Evolutionary conservation across 2,329 filamentous ascomycete species (phyloP).

Genomic region (Capronia epimyces): DNA sequence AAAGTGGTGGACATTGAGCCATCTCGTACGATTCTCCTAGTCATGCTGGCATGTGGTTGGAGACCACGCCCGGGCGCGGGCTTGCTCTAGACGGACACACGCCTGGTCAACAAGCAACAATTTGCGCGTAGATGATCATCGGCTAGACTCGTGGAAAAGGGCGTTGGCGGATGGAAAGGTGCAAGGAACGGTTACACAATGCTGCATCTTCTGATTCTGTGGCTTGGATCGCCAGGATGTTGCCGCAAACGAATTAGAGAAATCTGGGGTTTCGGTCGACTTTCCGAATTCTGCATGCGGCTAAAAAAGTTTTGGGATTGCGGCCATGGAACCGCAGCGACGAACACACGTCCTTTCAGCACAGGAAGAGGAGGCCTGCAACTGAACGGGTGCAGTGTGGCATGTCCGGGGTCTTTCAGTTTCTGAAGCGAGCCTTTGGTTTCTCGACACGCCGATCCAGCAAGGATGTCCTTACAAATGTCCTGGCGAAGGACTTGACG

Average conservation of each 20-base stretch:
- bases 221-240: background rate
- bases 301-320: conserved; percentile 1
- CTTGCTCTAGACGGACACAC: background rate
- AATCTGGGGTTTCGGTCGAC: conserved; percentile 17
- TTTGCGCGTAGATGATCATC: background rate
- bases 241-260: conserved; percentile 4
- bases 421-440: conserved; percentile 9
- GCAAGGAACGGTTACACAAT: background rate
- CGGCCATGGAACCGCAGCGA: background rate
- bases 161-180: background rate
- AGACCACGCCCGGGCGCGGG: conserved; percentile 5
- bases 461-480: conserved; percentile 1
- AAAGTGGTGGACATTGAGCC: background rate
- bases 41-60: conserved; percentile 25
- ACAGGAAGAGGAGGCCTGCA: background rate
- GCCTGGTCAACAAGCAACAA: background rate
- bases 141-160: background rate
- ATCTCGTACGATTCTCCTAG: conserved; percentile 24
- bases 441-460: conserved; percentile 4
- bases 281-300: conserved; percentile 3
- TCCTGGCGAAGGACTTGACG: conserved; percentile 9
- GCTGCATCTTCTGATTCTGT: background rate
- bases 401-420: conserved; percentile 15
- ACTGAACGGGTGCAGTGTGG: conserved; percentile 4
- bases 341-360: background rate